Evolutionary conservation across 768 basidiomycete species (phyloP), one percentile per base, ranked within the genome.

Genomic region (Suillus alpinus): DNA sequence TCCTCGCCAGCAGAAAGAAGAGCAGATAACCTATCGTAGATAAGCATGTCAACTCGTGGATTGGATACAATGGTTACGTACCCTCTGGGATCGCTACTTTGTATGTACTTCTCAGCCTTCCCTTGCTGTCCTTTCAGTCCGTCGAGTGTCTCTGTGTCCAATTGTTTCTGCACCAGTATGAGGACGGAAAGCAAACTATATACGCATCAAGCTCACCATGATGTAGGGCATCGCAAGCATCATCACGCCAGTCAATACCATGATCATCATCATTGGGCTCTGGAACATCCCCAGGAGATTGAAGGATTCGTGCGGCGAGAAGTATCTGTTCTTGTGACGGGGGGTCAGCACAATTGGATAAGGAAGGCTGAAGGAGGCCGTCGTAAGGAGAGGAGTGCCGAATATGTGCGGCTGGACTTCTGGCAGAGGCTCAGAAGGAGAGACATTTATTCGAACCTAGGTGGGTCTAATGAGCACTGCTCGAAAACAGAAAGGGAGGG

Each of bases 221-320:
- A 93, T 72, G 68, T 89, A 91, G 4, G 91, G 91, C 83, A 85
- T 86, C 26, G 80, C 83, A 31, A 93, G 72, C 76, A 89, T 81
- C 83, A 91, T 83, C 55, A 74, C 76, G 40, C 81, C 91, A 49
- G 82, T 87, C 64, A 82, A 73, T 34, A 85, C 79, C 86, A 91
- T 89, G 71, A 92, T 80, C 60, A 94, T 74, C 80, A 90, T 89
- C 91, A 94, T 92, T 7, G 91, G 91, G 69, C 85, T 94, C 60
- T 87, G 83, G 67, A 94, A 77, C 88, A 94, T 92, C 57, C 78
- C 84, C 59, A 88, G 58, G 26, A 91, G 63, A 71, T 88, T 88
- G 80, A 94, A 94, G 18, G 86, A 84, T 70, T 92, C 83, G 36
- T 71, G 82, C 29, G 88, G 85, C 32, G 85, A 77, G 69, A 89